phyloP scores from a whole-genome alignment of 2,329 filamentous ascomycete species.

The Venturiaceae sp. region DNA sequence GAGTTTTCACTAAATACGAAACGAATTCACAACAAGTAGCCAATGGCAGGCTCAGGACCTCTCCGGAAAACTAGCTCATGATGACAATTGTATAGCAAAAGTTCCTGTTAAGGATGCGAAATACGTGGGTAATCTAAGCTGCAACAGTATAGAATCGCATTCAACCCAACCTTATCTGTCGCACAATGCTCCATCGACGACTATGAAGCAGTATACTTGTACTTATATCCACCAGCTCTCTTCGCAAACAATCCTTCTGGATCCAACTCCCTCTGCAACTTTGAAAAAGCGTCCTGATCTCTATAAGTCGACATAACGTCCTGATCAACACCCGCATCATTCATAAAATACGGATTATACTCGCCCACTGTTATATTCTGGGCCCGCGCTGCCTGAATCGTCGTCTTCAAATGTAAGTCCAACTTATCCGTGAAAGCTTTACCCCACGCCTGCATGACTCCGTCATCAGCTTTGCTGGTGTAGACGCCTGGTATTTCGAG shows the following conservation, averaged over 20 bases:
- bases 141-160: too few species aligned
- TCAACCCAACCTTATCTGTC: too few species aligned
- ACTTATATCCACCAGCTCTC: slow-evolving; percentile 19
- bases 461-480: slow-evolving; percentile 12
- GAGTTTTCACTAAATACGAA: too few species aligned
- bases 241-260: slow-evolving; percentile 18
- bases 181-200: too few species aligned
- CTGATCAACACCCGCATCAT: slow-evolving; percentile 23
- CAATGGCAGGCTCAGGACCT: too few species aligned
- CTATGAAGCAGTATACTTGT: background rate
- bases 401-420: too few species aligned
- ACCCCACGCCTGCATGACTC: slow-evolving; percentile 4
- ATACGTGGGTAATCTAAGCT: too few species aligned
- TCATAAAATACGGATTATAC: slow-evolving; percentile 2
- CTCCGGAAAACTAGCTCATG: too few species aligned
- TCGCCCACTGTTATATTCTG: background rate
- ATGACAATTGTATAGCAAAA: too few species aligned
- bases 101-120: too few species aligned
- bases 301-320: slow-evolving; percentile 20
- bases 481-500: slow-evolving; percentile 13
- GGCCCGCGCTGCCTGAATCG: background rate
- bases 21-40: too few species aligned
- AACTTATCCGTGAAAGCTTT: slow-evolving; percentile 12
- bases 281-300: slow-evolving; percentile 18
- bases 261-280: slow-evolving; percentile 21